Percentiles rank a stretch among this genome's conserved stretches.
Conservation (phyloP, 2,329 filamentous ascomycete genomes). For the Elsinoe australis region DNA sequence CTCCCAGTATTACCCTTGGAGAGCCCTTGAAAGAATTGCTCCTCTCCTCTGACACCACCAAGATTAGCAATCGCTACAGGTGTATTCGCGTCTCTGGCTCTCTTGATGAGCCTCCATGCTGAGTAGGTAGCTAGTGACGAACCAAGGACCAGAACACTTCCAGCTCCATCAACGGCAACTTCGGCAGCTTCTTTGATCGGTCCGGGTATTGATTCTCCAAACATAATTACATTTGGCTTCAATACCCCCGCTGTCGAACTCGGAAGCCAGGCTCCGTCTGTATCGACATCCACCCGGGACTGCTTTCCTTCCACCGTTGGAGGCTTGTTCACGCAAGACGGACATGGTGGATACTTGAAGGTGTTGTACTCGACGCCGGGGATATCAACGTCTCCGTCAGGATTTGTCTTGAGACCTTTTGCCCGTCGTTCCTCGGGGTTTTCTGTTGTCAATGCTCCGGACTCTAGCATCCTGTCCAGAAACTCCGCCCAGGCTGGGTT, state of each 20-base stretch:
- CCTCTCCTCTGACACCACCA: conserved; percentile 73
- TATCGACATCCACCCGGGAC: conserved; percentile 60
- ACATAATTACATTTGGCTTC: conserved; percentile 93
- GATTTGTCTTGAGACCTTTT: conserved; percentile 73
- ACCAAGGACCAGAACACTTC: conserved; percentile 69
- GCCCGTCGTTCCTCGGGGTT: conserved; percentile 61
- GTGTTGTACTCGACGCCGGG: conserved; percentile 79
- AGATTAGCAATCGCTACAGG: conserved; percentile 83
- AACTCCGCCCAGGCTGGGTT: conserved; percentile 84
- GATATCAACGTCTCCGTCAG: conserved; percentile 89
- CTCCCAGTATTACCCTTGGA: conserved; percentile 36
- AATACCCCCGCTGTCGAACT: conserved; percentile 60
- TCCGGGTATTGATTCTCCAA: conserved; percentile 75
- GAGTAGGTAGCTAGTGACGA: conserved; percentile 93
- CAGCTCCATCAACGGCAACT: conserved; percentile 66
- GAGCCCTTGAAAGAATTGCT: conserved; percentile 57
- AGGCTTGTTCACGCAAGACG: conserved; percentile 62
- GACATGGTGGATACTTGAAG: conserved; percentile 87
- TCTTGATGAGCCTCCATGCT: conserved; percentile 80
- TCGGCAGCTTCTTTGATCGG: conserved; percentile 70
- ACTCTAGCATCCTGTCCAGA: conserved; percentile 60
- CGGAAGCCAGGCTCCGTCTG: conserved; percentile 68
- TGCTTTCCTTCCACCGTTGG: conserved; percentile 50
- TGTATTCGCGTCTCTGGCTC: conserved; percentile 73
- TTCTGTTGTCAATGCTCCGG: conserved; percentile 70